phyloP scores from a whole-genome alignment of 805 yeast genomes.

The Debaryomyces prosopidis region DNA sequence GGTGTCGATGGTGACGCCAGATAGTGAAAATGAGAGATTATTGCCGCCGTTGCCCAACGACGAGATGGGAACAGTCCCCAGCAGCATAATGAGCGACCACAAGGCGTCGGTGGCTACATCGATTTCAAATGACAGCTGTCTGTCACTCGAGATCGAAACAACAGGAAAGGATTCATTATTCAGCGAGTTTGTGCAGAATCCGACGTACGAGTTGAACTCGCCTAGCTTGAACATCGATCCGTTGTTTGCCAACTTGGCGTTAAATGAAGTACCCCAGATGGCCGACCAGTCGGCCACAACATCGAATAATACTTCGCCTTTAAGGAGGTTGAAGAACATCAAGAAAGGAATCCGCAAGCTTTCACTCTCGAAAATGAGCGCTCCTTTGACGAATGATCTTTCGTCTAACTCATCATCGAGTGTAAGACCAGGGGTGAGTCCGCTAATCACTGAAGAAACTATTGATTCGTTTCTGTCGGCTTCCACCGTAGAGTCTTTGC shows the following conservation, averaged over 20 bases:
- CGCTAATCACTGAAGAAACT: background rate
- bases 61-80: constrained; percentile 9
- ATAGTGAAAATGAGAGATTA: constrained; percentile 15
- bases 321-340: constrained; percentile 36
- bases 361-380: constrained; percentile 9
- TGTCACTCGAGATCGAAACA: background rate
- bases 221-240: constrained; percentile 13
- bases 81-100: constrained; percentile 9
- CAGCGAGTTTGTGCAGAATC: constrained; percentile 1
- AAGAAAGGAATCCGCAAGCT: constrained; percentile 36
- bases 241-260: constrained; percentile 2
- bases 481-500: background rate
- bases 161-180: background rate
- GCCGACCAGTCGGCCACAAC: constrained; percentile 15
- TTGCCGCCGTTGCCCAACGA: constrained; percentile 32
- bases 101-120: constrained; percentile 6
- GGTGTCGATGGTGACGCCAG: background rate
- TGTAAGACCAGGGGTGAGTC: background rate
- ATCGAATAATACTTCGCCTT: constrained; percentile 24
- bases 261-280: background rate
- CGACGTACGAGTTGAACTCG: constrained; percentile 17
- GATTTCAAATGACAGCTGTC: background rate
- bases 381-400: background rate
- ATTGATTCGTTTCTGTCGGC: background rate
- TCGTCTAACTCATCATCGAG: background rate